Base-by-base conservation (phyloP, 1,139 yeast species). In the Chernovozyma sophiae-reginae region DNA sequence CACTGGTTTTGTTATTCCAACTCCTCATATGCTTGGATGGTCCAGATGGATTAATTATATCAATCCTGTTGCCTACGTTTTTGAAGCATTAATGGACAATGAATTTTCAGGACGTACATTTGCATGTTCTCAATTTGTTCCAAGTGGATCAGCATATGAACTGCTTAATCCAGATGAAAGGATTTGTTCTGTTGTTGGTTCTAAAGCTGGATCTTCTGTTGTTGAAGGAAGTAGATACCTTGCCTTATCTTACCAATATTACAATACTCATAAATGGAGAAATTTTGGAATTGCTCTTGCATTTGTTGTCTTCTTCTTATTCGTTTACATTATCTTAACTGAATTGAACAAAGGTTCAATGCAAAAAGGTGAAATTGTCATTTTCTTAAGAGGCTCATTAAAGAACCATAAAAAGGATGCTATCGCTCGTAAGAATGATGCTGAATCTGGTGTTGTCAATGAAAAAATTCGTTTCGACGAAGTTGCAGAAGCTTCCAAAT, bases 341-440 rank as follows among this genome's bases (percentile, higher is more conserved):
- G 90, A 83, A 62, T 61, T 63, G 43, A 81, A 81, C 52, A 82
- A 80, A 52, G 86, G 89, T 56, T 78, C 86, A 18, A 76, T 80
- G 64, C 89, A 86, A 56, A 83, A 80, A 65, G 96, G 95, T 65
- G 96, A 86, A 62, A 74, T 85, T 37, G 68, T 84, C 40, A 73
- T 86, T 32, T 86, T 79, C 68, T 81, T 81, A 43, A 49, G 48
- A 35, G 52, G 57, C 17, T 38, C 59, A 28, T 51, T 62, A 41
- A 51, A 48, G 32, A 58, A 61, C 44, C 53, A 50, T 36, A 59
- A 52, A 48, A 55, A 48, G 34, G 42, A 42, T 33, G 15, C 13
- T 10, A 10, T 15, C 14, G 15, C 41, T 4, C 25, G 24, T 18
- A 31, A 39, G 13, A 32, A 24, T 37, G 40, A 37, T 26, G 25